Percentiles rank a stretch among this genome's conserved stretches.
Conservation (phyloP, 106 monocot genomes). For the Dendrobium nobile region DNA sequence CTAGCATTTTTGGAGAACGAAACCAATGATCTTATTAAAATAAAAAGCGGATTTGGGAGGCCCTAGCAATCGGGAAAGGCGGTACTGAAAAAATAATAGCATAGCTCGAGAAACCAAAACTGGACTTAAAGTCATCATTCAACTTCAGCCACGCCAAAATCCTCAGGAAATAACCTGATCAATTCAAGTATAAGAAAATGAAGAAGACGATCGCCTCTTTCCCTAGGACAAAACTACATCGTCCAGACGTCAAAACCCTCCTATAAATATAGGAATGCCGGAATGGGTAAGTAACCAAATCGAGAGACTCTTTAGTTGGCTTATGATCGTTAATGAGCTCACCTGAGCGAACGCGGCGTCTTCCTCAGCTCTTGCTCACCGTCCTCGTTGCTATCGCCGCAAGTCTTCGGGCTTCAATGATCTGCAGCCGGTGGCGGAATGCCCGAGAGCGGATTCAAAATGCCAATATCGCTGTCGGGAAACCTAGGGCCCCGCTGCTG, state of each 20-base stretch:
- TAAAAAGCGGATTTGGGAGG: not conserved
- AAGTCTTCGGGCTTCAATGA: not conserved
- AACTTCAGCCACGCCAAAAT: no score
- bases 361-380: not conserved
- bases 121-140: no score
- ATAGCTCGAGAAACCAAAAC: no score
- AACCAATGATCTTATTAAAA: not conserved
- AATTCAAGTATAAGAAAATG: no score
- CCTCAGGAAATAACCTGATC: no score
- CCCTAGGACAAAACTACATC: not conserved
- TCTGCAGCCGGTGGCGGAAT: not conserved
- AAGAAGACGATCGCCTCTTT: not conserved
- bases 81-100: not conserved
- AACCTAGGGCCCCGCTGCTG: no score
- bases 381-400: not conserved
- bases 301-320: no score
- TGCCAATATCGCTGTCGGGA: not conserved
- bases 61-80: not conserved
- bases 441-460: not conserved
- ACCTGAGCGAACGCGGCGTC: not conserved
- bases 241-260: not conserved
- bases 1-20: not conserved
- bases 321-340: no score
- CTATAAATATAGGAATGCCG: not conserved
- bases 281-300: not conserved